phyloP scores from a whole-genome alignment of 495 filamentous ascomycete species.

The Antarctomyces pellizariae region DNA sequence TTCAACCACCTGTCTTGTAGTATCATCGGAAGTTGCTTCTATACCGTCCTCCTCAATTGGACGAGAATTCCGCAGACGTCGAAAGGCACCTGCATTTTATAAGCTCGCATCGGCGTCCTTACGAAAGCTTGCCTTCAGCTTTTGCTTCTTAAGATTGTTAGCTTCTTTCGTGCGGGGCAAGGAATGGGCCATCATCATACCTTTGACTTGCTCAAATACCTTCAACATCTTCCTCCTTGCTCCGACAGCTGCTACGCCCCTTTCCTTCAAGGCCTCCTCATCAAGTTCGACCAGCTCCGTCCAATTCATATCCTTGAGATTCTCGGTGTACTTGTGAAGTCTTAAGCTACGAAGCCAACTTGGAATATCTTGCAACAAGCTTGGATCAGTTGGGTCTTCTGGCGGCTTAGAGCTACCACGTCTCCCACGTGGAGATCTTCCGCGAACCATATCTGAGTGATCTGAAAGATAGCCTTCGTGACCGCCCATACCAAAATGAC shows the following conservation, averaged over 20 bases:
- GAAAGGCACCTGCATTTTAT: background rate
- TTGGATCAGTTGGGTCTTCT: constrained; percentile 86
- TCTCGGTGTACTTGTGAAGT: constrained; percentile 96
- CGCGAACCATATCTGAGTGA: constrained; percentile 71
- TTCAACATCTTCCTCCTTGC: constrained; percentile 96
- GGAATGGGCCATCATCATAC: constrained; percentile 12
- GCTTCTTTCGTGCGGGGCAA: constrained; percentile 2
- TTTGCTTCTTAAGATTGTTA: constrained; percentile 24
- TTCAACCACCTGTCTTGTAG: too few relatives aligned
- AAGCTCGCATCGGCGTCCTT: constrained; percentile 1
- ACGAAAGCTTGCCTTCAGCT: constrained; percentile 34
- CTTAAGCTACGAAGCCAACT: constrained; percentile 86
- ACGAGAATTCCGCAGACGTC: background rate
- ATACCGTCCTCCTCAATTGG: too few relatives aligned
- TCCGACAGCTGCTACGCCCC: constrained; percentile 85
- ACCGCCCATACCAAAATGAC: constrained; percentile 44
- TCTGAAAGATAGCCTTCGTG: constrained; percentile 85
- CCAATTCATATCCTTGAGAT: constrained; percentile 93
- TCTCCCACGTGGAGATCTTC: constrained; percentile 77
- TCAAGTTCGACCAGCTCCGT: constrained; percentile 78
- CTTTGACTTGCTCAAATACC: constrained; percentile 91
- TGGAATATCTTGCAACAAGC: constrained; percentile 82
- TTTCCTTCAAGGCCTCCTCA: constrained; percentile 79
- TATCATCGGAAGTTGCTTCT: too few relatives aligned
- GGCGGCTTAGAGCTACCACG: constrained; percentile 92